Percentiles rank a stretch among this genome's conserved stretches.
Evolutionary conservation across 2,329 filamentous ascomycete genomes (phyloP).

Genomic region (Alternaria solani): DNA sequence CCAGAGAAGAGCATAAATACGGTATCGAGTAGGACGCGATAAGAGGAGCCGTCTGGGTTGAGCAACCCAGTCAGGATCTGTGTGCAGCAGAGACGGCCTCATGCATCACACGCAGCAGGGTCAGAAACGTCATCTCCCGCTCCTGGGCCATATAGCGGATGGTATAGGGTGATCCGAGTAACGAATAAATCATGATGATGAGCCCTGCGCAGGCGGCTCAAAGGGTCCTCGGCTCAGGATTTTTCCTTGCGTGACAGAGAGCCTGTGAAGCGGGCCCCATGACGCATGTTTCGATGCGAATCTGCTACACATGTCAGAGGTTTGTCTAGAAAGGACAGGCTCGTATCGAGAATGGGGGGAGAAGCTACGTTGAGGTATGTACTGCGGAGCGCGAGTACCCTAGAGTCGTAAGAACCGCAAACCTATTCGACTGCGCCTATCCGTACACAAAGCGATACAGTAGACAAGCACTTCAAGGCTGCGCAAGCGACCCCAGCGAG

Average conservation of each 20-base stretch:
- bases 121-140: slow-evolving; percentile 12
- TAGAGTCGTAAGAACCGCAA: background rate
- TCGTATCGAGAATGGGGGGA: background rate
- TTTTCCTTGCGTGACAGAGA: background rate
- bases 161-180: slow-evolving; percentile 4
- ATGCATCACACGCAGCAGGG: slow-evolving; percentile 9
- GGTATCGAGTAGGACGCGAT: background rate
- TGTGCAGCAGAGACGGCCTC: background rate
- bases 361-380: background rate
- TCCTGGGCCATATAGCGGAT: background rate
- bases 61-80: background rate
- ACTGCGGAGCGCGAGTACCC: background rate
- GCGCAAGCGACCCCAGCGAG: background rate
- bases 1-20: background rate
- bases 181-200: background rate
- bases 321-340: no score
- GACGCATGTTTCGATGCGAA: slow-evolving; percentile 3
- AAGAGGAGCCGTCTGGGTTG: background rate
- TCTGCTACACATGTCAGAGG: background rate
- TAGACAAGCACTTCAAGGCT: background rate
- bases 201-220: slow-evolving; percentile 4
- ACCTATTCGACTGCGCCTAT: background rate
- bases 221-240: background rate
- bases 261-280: background rate
- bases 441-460: background rate